These are phyloP conservation scores for Syzygium malaccense DNA, from an alignment of 441 rosid genomes.

Conservation along the genomic window DNA sequence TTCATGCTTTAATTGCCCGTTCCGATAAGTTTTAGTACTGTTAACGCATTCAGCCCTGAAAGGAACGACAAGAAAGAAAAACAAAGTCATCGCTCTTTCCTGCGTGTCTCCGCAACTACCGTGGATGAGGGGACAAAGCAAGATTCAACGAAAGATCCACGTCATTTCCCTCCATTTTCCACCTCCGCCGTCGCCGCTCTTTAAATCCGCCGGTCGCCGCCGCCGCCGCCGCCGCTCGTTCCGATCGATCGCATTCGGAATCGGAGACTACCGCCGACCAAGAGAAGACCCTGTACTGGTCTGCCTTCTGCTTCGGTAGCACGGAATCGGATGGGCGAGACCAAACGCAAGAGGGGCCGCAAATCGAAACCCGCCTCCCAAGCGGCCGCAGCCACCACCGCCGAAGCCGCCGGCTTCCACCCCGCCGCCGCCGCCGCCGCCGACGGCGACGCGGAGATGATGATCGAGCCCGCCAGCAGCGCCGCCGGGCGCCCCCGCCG, in stretches of 20 bases:
- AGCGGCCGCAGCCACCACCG: background rate
- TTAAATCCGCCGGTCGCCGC: background rate
- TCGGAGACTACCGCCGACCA: background rate
- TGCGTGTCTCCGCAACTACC: background rate
- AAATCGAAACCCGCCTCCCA: constrained; percentile 24
- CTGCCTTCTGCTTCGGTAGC: background rate
- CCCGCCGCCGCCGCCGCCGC: background rate
- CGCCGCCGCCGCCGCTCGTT: background rate
- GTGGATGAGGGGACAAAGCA: background rate
- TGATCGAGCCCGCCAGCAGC: constrained; percentile 8
- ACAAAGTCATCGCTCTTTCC: background rate
- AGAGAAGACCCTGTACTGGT: background rate
- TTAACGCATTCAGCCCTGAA: no score
- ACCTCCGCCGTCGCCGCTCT: background rate
- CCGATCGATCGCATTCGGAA: background rate
- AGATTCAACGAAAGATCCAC: background rate
- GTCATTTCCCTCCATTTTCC: background rate
- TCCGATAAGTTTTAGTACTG: no score
- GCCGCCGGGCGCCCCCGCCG: constrained; percentile 11
- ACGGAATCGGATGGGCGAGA: constrained; percentile 2
- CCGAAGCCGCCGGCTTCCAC: constrained; percentile 26
- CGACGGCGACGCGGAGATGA: constrained; percentile 20
- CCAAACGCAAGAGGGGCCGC: constrained; percentile 35
- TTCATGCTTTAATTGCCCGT: no score
- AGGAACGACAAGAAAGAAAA: accelerated